phyloP scores from a whole-genome alignment of 345 rosid species.

The Aquilaria malaccensis region DNA sequence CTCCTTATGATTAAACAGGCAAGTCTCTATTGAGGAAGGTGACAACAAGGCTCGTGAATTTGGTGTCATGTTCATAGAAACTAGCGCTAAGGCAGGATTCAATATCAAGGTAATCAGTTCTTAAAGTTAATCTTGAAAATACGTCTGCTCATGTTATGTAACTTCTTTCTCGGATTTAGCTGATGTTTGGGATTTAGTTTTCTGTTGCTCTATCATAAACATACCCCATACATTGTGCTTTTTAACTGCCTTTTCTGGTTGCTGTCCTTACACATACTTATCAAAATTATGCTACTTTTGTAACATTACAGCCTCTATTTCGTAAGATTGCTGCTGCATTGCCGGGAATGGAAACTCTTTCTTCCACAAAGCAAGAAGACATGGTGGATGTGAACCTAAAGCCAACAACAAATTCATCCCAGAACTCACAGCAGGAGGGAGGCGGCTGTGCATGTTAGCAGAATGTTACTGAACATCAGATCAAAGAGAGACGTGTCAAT shows the following conservation, averaged over 20 bases:
- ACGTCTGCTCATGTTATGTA: background rate
- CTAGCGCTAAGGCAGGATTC: conserved; percentile 96
- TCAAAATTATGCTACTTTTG: background rate
- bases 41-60: conserved; percentile 74
- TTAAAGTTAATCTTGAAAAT: background rate
- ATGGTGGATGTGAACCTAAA: conserved; percentile 96
- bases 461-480: background rate
- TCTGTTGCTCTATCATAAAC: background rate
- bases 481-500: background rate
- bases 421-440: conserved; percentile 55
- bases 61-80: conserved; percentile 89
- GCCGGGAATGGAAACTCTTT: conserved; percentile 93
- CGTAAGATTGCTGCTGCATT: conserved; percentile 93
- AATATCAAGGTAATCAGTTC: conserved; percentile 60
- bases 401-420: conserved; percentile 63
- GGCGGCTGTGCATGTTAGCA: conserved; percentile 83
- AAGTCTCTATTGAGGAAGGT: conserved; percentile 96
- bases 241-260: no score
- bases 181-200: no score
- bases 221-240: background rate
- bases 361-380: conserved; percentile 83
- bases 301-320: conserved; percentile 67
- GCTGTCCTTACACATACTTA: no score
- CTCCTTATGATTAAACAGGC: conserved; percentile 37
- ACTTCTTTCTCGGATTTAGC: background rate